Base-by-base conservation (phyloP, 257 asterid genomes). In the Solanum virginianum region DNA sequence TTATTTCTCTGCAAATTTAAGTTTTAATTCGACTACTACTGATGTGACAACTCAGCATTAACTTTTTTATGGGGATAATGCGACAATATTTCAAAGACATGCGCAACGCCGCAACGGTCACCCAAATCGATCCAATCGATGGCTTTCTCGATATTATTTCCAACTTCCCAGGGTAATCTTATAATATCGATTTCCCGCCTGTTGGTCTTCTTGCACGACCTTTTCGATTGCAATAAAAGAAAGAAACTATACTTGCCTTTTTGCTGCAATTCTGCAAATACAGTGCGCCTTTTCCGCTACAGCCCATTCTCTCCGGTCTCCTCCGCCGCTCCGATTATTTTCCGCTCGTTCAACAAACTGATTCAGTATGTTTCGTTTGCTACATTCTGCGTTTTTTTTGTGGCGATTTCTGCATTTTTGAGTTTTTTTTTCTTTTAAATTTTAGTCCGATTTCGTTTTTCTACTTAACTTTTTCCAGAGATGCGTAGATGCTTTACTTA, bases 61-160 rank as follows among this genome's bases (percentile, higher is more conserved):
- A 1, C 7, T 22, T 14, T 29, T 75, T 51, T 77, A 77, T 26
- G 45, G 82, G 77, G 24, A 77, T 77, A 13, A 51, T 63, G 82
- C 65, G 49, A 53, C 45, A 77, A 9, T 24, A 49, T 53, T 29
- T 36, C 39, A 36, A 36, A 36, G 39, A 36, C 65, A 77, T 32
- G 65, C 82, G 63, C 82, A 49, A 26, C 63, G 18, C 47, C 65
- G 63, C 82, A 49, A 26, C 63, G 18, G 55, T 71, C 36, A 49
- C 49, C 16, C 24, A 20, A 36, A 55, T 69, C 49, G 43, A 41
- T 45, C 7, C 24, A 13, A 39, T 45, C 5, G 60, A 70, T 84
- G 89, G 89, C 87, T 16, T 82, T 54, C 7, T 22, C 1, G 86
- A 45, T 69, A 85, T 71, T 72, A 39, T 75, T 39, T 66, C 2